Percentiles rank a stretch among this genome's conserved stretches.
These are phyloP conservation scores for Pichia sp. DNA, from an alignment of 1,139 yeast genomes.

Conservation along the genomic window DNA sequence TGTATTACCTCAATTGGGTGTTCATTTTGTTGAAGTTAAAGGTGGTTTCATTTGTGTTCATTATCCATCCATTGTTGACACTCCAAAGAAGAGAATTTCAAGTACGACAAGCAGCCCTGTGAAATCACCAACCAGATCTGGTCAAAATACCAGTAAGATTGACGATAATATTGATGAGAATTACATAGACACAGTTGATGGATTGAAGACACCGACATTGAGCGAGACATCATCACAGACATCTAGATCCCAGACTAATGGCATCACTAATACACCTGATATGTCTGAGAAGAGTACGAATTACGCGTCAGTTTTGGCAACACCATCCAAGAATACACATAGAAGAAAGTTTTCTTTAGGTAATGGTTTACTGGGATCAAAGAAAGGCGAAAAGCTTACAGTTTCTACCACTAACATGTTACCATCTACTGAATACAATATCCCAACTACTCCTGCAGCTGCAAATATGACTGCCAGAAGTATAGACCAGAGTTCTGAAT, in stretches of 20 bases:
- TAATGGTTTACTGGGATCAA: conserved; percentile 41
- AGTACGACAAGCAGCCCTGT: conserved; percentile 8
- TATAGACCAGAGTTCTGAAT: conserved; percentile 45
- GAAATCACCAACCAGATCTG: conserved; percentile 13
- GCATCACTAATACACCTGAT: conserved; percentile 12
- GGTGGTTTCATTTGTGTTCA: conserved; percentile 92
- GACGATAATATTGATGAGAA: conserved; percentile 9
- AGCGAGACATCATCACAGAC: conserved; percentile 13
- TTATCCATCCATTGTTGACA: conserved; percentile 42
- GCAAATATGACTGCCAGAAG: conserved; percentile 31
- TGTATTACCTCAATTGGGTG: conserved; percentile 72
- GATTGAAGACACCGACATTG: conserved; percentile 14
- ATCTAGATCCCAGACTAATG: conserved; percentile 7
- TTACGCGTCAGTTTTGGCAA: conserved; percentile 3
- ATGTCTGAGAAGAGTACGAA: conserved; percentile 9
- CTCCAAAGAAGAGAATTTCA: conserved; percentile 11
- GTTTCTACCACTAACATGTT: conserved; percentile 31
- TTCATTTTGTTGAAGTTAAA: conserved; percentile 81
- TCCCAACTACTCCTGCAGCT: conserved; percentile 42
- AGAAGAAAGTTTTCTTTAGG: conserved; percentile 64
- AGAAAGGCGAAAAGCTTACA: conserved; percentile 45
- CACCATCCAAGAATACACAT: conserved; percentile 37
- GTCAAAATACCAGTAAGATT: conserved; percentile 1
- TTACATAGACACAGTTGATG: conserved; percentile 13
- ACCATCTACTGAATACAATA: conserved; percentile 33